Evolutionary conservation across 2,329 filamentous ascomycete species (phyloP).

Genomic region (Pyricularia pennisetigena): DNA sequence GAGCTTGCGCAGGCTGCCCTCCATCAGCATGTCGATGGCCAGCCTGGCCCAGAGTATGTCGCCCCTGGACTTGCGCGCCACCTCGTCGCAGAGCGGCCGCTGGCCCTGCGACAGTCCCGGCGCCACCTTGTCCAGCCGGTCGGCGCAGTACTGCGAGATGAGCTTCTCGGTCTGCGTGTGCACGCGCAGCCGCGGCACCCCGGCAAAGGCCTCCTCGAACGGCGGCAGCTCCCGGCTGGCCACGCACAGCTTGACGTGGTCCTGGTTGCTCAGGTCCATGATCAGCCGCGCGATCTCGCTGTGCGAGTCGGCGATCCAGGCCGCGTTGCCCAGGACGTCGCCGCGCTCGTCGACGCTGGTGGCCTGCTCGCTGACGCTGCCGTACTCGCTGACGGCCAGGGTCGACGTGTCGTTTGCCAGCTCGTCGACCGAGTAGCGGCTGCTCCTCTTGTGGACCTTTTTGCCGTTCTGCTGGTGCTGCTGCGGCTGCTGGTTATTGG

Average conservation of each 20-base stretch:
- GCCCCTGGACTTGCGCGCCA: background rate
- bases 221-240: background rate
- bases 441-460: background rate
- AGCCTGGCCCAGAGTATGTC: background rate
- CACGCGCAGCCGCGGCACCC: background rate
- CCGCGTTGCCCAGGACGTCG: background rate
- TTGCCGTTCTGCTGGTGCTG: background rate
- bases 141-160: background rate
- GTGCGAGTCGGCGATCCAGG: background rate
- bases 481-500: background rate
- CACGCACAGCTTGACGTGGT: background rate
- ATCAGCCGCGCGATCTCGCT: background rate
- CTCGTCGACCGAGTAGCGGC: constrained; percentile 1
- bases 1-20: background rate
- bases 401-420: background rate
- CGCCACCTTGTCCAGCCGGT: background rate
- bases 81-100: background rate
- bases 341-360: background rate
- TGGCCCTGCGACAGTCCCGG: background rate
- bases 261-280: background rate
- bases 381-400: background rate
- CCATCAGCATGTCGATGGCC: background rate
- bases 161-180: background rate
- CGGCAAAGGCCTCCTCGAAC: background rate
- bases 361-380: background rate